Evolutionary conservation across 2,329 filamentous ascomycete genomes (phyloP).

Genomic region (Huntiella bhutanensis): DNA sequence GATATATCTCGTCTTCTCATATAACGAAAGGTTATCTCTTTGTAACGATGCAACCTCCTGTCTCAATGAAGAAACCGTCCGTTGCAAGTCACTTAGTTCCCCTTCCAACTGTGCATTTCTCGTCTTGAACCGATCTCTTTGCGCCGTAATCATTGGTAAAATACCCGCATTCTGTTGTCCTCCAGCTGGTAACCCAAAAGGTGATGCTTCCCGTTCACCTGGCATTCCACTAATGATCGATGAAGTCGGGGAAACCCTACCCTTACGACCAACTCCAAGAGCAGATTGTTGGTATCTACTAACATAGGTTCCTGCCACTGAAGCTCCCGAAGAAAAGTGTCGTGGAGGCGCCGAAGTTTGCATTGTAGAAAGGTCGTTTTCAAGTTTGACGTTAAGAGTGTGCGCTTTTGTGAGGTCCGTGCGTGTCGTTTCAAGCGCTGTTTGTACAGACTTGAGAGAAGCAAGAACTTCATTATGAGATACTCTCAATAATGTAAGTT

Average conservation of each 20-base stretch:
- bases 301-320: constrained; percentile 78
- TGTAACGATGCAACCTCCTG: constrained; percentile 84
- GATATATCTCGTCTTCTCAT: constrained; percentile 94
- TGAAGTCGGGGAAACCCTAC: constrained; percentile 70
- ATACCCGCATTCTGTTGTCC: constrained; percentile 43
- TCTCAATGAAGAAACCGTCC: constrained; percentile 64
- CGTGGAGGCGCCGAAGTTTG: constrained; percentile 70
- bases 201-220: constrained; percentile 40
- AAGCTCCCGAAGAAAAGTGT: constrained; percentile 67
- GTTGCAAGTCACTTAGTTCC: constrained; percentile 70
- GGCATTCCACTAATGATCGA: constrained; percentile 82
- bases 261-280: constrained; percentile 42
- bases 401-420: constrained; percentile 72
- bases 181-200: constrained; percentile 37
- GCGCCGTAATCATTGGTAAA: constrained; percentile 92
- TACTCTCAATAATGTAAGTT: constrained; percentile 78
- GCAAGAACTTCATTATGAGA: constrained; percentile 82
- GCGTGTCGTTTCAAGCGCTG: constrained; percentile 66
- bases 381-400: constrained; percentile 69
- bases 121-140: constrained; percentile 95
- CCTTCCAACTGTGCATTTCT: constrained; percentile 79
- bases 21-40: constrained; percentile 87
- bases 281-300: constrained; percentile 54
- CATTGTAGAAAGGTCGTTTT: constrained; percentile 75
- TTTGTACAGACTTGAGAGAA: constrained; percentile 60